Evolutionary conservation across 2,329 filamentous ascomycete species (phyloP).

Genomic region (Curvularia sp.): DNA sequence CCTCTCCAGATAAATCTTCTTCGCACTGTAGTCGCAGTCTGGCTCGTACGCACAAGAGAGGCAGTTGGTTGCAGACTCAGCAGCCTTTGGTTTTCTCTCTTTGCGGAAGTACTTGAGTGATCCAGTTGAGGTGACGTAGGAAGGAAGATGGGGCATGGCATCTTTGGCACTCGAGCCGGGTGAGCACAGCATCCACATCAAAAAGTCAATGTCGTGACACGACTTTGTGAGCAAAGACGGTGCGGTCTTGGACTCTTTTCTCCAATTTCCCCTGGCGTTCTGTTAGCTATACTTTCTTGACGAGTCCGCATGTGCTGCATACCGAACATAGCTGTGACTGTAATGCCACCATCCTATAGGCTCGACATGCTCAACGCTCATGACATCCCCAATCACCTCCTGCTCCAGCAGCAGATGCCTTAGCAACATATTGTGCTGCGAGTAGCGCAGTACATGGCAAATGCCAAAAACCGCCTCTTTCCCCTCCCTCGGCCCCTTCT

Average conservation of each 20-base stretch:
- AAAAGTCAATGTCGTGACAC: conserved; percentile 92
- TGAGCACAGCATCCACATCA: conserved; percentile 89
- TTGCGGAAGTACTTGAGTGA: conserved; percentile 79
- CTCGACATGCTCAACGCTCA: conserved; percentile 90
- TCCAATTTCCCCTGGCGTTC: conserved; percentile 79
- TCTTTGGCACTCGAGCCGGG: conserved; percentile 58
- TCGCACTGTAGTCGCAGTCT: conserved; percentile 84
- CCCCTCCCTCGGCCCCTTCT: conserved; percentile 12
- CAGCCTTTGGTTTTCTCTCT: conserved; percentile 75
- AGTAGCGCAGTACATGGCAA: conserved; percentile 92
- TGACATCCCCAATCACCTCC: conserved; percentile 78
- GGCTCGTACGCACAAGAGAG: conserved; percentile 76
- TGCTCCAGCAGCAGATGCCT: conserved; percentile 79
- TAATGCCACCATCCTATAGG: conserved; percentile 98
- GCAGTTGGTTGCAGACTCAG: conserved; percentile 85
- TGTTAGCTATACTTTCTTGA: conserved; percentile 5
- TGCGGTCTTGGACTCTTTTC: conserved; percentile 76
- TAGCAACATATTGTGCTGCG: conserved; percentile 87
- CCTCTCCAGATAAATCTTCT: conserved; percentile 78
- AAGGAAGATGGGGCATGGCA: conserved; percentile 72
- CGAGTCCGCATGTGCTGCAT: conserved; percentile 19
- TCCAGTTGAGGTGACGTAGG: conserved; percentile 77
- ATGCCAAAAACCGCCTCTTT: conserved; percentile 75
- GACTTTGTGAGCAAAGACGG: conserved; percentile 91
- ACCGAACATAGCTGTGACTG: conserved; percentile 65